A percentile compares a stretch with the other conserved stretches of the same genome.
Conservation (phyloP, 2,329 filamentous ascomycete genomes). For the Penicillium sp. region DNA sequence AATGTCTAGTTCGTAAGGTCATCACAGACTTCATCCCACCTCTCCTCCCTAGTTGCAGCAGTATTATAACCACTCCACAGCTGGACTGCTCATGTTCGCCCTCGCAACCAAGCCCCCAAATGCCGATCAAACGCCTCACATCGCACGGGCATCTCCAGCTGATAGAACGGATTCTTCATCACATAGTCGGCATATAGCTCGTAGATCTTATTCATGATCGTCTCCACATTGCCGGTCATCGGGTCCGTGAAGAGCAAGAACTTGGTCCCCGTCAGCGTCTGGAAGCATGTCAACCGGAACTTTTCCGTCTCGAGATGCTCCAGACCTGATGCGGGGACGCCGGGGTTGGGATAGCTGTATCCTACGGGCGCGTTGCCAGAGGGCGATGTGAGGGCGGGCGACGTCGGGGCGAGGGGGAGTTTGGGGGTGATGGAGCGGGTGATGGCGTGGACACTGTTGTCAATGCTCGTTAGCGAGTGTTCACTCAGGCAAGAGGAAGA, state of each 20-base stretch:
- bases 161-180: constrained; percentile 99
- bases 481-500: background rate
- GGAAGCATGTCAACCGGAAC: constrained; percentile 95
- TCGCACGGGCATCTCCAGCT: constrained; percentile 93
- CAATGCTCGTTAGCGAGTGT: background rate
- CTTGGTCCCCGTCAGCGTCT: constrained; percentile 90
- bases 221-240: constrained; percentile 80
- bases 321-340: constrained; percentile 62
- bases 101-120: constrained; percentile 75
- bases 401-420: constrained; percentile 40
- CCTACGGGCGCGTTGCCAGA: constrained; percentile 20
- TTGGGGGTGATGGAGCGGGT: constrained; percentile 57
- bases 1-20: constrained; percentile 25
- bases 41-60: background rate
- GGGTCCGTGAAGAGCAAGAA: constrained; percentile 94
- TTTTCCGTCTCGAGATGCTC: constrained; percentile 93
- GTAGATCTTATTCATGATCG: constrained; percentile 81
- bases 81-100: constrained; percentile 47
- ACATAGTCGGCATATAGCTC: constrained; percentile 96
- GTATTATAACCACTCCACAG: background rate
- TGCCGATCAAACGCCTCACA: constrained; percentile 95
- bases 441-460: constrained; percentile 64
- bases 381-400: constrained; percentile 26
- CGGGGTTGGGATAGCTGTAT: constrained; percentile 36
- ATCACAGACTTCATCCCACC: constrained; percentile 13